Percentiles rank a stretch among this genome's conserved stretches.
Conservation (phyloP, 768 basidiomycete genomes). For the Naganishia randhawae region DNA sequence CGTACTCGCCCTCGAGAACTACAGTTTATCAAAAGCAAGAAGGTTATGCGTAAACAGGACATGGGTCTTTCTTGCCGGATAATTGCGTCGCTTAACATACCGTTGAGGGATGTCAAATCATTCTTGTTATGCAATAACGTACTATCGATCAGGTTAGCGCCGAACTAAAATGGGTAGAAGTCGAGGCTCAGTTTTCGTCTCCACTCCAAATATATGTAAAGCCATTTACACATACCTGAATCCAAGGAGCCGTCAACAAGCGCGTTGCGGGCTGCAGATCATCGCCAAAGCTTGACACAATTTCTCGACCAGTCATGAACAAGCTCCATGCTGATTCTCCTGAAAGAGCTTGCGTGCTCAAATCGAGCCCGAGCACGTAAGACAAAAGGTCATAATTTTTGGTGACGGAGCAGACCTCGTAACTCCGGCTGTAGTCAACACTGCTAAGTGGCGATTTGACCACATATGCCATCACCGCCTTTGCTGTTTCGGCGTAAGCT, state of each 20-base stretch:
- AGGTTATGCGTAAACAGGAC: background rate
- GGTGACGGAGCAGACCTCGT: background rate
- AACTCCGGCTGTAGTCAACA: background rate
- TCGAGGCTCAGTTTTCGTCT: background rate
- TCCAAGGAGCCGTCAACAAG: constrained; percentile 10
- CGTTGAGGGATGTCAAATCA: background rate
- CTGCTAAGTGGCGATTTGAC: background rate
- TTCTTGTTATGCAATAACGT: background rate
- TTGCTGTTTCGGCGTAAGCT: background rate
- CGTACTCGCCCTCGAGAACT: constrained; percentile 17
- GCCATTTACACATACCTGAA: constrained; percentile 3
- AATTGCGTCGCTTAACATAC: background rate
- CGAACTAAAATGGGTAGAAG: background rate
- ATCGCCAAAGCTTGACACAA: background rate
- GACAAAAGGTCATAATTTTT: constrained; percentile 22
- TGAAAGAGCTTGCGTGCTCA: background rate
- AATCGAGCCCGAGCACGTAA: constrained; percentile 22
- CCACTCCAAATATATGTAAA: background rate
- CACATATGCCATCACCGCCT: background rate
- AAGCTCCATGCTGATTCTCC: background rate
- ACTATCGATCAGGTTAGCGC: background rate
- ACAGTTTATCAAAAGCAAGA: background rate
- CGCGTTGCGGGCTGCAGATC: constrained; percentile 4
- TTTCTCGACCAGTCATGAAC: background rate
- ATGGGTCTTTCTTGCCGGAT: no score